A percentile compares a stretch with the other conserved stretches of the same genome.
Conservation (phyloP, 768 basidiomycete species). For the Kwoniella sp. region DNA sequence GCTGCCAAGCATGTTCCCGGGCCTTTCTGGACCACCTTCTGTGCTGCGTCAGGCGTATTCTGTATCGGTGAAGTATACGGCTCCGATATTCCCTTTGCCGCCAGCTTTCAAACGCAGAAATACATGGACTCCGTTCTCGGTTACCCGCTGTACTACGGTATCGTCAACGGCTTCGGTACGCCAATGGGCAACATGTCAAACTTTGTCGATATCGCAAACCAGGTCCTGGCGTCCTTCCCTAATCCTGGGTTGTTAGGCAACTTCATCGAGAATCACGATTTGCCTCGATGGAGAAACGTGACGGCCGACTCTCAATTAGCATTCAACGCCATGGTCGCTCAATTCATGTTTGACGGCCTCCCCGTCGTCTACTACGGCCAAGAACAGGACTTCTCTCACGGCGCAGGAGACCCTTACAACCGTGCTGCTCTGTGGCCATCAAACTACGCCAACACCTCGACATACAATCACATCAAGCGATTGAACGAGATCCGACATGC, state of each 20-base stretch:
- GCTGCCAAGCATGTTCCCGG: slow-evolving; percentile 67
- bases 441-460: slow-evolving; percentile 47
- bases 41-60: slow-evolving; percentile 74
- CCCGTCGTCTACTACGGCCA: slow-evolving; percentile 53
- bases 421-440: slow-evolving; percentile 51
- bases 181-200: slow-evolving; percentile 49
- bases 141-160: slow-evolving; percentile 50
- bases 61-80: slow-evolving; percentile 83
- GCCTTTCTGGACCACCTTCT: slow-evolving; percentile 77
- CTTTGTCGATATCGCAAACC: slow-evolving; percentile 41
- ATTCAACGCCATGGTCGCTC: slow-evolving; percentile 53
- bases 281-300: slow-evolving; percentile 48
- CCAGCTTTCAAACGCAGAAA: slow-evolving; percentile 44
- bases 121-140: slow-evolving; percentile 52
- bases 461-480: slow-evolving; percentile 44
- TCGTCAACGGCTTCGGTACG: slow-evolving; percentile 41
- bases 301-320: slow-evolving; percentile 49
- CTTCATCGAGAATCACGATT: slow-evolving; percentile 55
- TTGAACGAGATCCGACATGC: slow-evolving; percentile 47
- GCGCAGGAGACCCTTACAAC: slow-evolving; percentile 48
- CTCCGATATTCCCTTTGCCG: slow-evolving; percentile 58
- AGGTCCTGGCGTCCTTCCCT: slow-evolving; percentile 44
- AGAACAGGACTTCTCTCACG: slow-evolving; percentile 49
- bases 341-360: slow-evolving; percentile 53
- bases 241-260: slow-evolving; percentile 47